Percentiles rank a stretch among this genome's conserved stretches.
Conservation (phyloP, 1,139 yeast genomes). For the Yamadazyma dendronema region DNA sequence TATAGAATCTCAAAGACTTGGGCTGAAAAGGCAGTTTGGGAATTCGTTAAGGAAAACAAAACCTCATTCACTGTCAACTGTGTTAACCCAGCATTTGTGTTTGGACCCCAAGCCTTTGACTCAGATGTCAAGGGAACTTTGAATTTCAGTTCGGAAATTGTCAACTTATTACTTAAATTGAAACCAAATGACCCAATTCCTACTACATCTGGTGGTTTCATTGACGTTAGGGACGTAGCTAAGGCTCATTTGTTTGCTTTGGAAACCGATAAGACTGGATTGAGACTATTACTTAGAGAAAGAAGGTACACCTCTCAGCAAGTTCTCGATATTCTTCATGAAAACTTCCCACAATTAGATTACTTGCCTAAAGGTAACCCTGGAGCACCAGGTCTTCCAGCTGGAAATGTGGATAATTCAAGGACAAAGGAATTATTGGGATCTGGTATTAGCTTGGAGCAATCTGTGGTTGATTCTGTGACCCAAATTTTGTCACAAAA, state of each 20-base stretch:
- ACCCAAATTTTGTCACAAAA: conserved; percentile 22
- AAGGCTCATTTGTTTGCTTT: conserved; percentile 47
- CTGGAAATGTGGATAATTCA: conserved; percentile 29
- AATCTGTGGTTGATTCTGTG: conserved; percentile 42
- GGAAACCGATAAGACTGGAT: conserved; percentile 22
- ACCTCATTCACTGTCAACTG: conserved; percentile 25
- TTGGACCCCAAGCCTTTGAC: conserved; percentile 39
- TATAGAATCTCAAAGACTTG: conserved; percentile 33
- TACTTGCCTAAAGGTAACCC: conserved; percentile 43
- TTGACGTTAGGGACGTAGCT: conserved; percentile 57
- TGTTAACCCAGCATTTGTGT: conserved; percentile 32
- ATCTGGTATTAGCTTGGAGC: conserved; percentile 33
- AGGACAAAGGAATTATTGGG: conserved; percentile 36
- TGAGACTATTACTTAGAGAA: conserved; percentile 39
- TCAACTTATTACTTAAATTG: conserved; percentile 20
- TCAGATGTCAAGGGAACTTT: conserved; percentile 27
- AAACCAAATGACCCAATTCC: conserved; percentile 18
- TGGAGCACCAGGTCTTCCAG: conserved; percentile 25
- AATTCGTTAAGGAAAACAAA: conserved; percentile 33
- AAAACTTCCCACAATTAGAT: conserved; percentile 29
- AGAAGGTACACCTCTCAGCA: conserved; percentile 35
- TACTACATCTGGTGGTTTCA: conserved; percentile 19
- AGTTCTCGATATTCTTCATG: conserved; percentile 31
- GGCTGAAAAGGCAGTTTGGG: conserved; percentile 50
- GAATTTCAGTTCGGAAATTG: conserved; percentile 44